Conservation (phyloP, 1,284 basidiomycete species). For the Mycosarcoma maydis region DNA sequence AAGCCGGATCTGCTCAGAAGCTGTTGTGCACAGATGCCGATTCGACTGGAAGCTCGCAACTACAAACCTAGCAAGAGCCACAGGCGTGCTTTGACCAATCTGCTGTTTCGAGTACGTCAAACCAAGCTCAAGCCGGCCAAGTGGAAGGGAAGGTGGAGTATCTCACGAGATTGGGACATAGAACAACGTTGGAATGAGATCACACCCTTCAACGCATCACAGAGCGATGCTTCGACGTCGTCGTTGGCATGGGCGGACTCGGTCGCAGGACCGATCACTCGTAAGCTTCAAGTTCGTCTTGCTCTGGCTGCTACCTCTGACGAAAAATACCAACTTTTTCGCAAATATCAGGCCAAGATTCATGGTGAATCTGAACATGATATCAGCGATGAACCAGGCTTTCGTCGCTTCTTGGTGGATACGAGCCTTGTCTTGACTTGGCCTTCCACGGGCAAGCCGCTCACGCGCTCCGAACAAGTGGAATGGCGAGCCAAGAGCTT, state of each 20-base stretch:
- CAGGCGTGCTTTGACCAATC: constrained; percentile 42
- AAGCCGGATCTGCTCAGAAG: constrained; percentile 59
- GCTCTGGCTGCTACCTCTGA: constrained; percentile 35
- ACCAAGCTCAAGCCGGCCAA: constrained; percentile 36
- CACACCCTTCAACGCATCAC: not conserved
- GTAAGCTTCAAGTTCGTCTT: constrained; percentile 15
- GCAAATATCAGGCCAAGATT: constrained; percentile 55
- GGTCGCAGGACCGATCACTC: constrained; percentile 40
- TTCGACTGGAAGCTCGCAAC: constrained; percentile 40
- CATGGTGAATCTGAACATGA: constrained; percentile 53
- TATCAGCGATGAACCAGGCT: constrained; percentile 49
- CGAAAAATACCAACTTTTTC: constrained; percentile 63
- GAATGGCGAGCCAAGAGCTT: constrained; percentile 19
- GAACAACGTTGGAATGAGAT: constrained; percentile 36
- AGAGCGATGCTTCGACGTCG: not conserved
- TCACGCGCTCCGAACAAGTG: constrained; percentile 8
- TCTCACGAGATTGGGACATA: constrained; percentile 27
- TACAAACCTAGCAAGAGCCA: constrained; percentile 44
- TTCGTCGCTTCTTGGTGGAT: constrained; percentile 57
- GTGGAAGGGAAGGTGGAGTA: constrained; percentile 56
- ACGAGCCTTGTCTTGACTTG: constrained; percentile 24
- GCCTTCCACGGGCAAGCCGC: constrained; percentile 20
- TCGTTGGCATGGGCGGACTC: constrained; percentile 24
- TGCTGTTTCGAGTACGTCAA: constrained; percentile 40
- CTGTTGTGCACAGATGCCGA: constrained; percentile 61